Percentiles rank a stretch among this genome's conserved stretches.
phyloP scores from a whole-genome alignment of 2,329 filamentous ascomycete species.

The Colletotrichum sansevieriae region DNA sequence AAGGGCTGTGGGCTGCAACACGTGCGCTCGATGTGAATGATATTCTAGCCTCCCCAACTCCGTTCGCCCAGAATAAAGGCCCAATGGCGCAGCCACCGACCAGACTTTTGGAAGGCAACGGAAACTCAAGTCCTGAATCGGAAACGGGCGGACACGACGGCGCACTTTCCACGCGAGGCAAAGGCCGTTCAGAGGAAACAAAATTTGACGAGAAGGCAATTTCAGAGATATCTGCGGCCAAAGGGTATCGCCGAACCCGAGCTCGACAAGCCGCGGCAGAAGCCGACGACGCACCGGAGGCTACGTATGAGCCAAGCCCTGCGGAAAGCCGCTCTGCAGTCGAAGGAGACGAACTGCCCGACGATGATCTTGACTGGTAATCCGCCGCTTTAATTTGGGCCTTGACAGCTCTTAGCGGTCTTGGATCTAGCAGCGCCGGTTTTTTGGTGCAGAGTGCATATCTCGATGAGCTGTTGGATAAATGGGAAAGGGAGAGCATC shows the following conservation, averaged over 20 bases:
- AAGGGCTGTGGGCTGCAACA: constrained; percentile 70
- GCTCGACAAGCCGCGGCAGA: constrained; percentile 46
- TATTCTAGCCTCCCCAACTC: constrained; percentile 58
- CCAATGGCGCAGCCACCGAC: constrained; percentile 25
- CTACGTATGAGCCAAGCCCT: constrained; percentile 54
- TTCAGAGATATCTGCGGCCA: constrained; percentile 32
- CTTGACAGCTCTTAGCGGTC: constrained; percentile 57
- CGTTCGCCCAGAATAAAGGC: constrained; percentile 46
- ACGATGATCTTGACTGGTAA: constrained; percentile 60
- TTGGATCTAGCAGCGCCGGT: constrained; percentile 59
- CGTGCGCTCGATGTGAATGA: constrained; percentile 63
- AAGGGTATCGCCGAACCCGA: constrained; percentile 44
- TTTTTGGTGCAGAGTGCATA: constrained; percentile 62
- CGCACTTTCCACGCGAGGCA: constrained; percentile 30
- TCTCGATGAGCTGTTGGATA: constrained; percentile 49
- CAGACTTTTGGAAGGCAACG: constrained; percentile 14
- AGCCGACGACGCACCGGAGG: constrained; percentile 47
- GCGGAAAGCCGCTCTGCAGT: constrained; percentile 48
- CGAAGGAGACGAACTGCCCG: constrained; percentile 58
- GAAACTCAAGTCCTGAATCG: constrained; percentile 28
- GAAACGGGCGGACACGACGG: constrained; percentile 15
- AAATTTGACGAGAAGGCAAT: constrained; percentile 18
- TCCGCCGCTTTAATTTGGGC: constrained; percentile 61
- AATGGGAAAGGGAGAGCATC: not conserved
- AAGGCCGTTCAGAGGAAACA: constrained; percentile 12